These are phyloP conservation scores for Fragaria vesca DNA, from an alignment of 306 rosid species.

Conservation along the genomic window DNA sequence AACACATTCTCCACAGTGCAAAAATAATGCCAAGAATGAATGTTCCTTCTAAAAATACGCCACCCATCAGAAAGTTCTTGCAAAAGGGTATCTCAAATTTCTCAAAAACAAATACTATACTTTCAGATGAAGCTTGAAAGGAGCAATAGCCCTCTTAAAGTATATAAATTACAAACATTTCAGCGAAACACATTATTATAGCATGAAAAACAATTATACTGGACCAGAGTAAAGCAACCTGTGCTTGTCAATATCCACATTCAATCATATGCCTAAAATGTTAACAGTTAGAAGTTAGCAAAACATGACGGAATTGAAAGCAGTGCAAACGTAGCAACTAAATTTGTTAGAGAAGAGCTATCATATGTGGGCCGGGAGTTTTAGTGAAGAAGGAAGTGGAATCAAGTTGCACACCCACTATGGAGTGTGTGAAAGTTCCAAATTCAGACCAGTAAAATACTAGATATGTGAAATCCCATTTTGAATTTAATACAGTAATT, in stretches of 20 bases:
- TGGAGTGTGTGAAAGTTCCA: not conserved
- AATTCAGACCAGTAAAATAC: not conserved
- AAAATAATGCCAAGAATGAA: constrained; percentile 11
- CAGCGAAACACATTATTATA: not conserved
- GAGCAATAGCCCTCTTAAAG: not conserved
- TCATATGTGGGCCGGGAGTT: not conserved
- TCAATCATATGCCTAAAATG: not conserved
- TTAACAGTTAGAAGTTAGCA: not conserved
- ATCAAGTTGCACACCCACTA: no score
- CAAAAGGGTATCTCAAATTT: not conserved
- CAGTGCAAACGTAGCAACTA: constrained; percentile 21
- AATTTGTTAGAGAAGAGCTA: constrained; percentile 7
- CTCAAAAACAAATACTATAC: not conserved
- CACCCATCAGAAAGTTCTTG: constrained; percentile 29
- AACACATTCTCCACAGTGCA: constrained; percentile 29
- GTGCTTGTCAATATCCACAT: not conserved
- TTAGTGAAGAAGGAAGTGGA: not conserved
- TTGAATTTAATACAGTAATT: not conserved
- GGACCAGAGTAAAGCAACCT: not conserved
- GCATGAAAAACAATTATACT: not conserved
- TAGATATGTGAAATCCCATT: not conserved
- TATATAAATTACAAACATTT: not conserved
- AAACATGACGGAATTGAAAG: constrained; percentile 34
- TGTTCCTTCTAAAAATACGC: constrained; percentile 20
- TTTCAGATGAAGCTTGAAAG: not conserved